A percentile compares a stretch with the other conserved stretches of the same genome.
phyloP scores from a whole-genome alignment of 345 rosid species.

The Schrenkiella parvula region DNA sequence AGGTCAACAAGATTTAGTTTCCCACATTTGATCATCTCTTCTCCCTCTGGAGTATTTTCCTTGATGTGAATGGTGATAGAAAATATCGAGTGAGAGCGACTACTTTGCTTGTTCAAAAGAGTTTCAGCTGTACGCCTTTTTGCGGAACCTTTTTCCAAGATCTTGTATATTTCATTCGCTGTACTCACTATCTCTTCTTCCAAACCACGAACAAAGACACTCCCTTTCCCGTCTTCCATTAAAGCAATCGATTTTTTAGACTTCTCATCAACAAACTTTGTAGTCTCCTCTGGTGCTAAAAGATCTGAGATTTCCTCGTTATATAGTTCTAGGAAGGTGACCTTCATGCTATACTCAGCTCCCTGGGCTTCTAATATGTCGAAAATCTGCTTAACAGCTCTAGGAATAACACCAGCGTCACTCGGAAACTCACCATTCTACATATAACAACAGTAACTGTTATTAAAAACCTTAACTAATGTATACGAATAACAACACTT shows the following conservation, averaged over 20 bases:
- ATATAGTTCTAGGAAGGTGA: slow-evolving; percentile 89
- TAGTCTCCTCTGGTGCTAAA: slow-evolving; percentile 82
- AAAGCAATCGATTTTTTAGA: slow-evolving; percentile 92
- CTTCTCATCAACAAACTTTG: slow-evolving; percentile 80
- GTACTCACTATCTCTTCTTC: slow-evolving; percentile 96
- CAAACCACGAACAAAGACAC: slow-evolving; percentile 91
- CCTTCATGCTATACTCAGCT: slow-evolving; percentile 97
- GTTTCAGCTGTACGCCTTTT: slow-evolving; percentile 99
- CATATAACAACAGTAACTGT: slow-evolving; percentile 18
- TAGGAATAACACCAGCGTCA: slow-evolving; percentile 97
- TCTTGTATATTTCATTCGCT: slow-evolving; percentile 94
- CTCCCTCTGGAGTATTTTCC: slow-evolving; percentile 97
- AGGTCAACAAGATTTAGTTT: slow-evolving; percentile 98
- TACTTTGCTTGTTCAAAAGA: slow-evolving; percentile 97
- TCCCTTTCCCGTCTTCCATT: slow-evolving; percentile 99
- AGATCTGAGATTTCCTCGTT: slow-evolving; percentile 97
- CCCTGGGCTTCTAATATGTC: slow-evolving; percentile 82
- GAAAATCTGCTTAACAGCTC: slow-evolving; percentile 90
- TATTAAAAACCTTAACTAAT: neutral
- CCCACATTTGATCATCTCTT: slow-evolving; percentile 98
- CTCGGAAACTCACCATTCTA: slow-evolving; percentile 96
- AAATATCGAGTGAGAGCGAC: slow-evolving; percentile 97
- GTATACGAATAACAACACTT: too few relatives aligned
- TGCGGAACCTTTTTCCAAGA: slow-evolving; percentile 94
- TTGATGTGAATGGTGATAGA: slow-evolving; percentile 95